Evolutionary conservation across 305 asterid species (phyloP), one percentile per base, ranked within the genome.

Genomic region (Striga hermonthica): DNA sequence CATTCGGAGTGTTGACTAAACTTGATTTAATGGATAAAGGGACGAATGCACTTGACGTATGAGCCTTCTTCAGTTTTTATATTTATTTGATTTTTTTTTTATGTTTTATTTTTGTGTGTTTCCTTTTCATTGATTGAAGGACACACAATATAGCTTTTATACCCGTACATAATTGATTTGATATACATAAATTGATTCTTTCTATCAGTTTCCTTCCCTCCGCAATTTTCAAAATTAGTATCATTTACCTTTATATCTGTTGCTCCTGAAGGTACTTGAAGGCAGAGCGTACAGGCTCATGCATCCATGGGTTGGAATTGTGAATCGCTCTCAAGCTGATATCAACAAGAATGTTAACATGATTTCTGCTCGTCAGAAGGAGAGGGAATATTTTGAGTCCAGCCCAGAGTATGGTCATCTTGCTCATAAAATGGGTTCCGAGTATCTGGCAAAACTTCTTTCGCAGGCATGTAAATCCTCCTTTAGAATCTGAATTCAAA

Each of bases 291-390:
- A 92, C 82, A 87, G 84, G 80, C 97, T 92, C 76, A 83, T 78
- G 70, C 89, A 92, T 80, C 98, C 98, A 56, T 92, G 98, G 98
- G 98, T 92, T 36, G 98, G 98, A 73, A 82, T 92, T 52, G 96
- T 92, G 67, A 92, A 92, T 72, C 96, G 97, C 64, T 92, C 98
- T 56, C 98, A 92, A 78, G 98, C 96, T 78, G 98, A 91, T 69
- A 91, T 91, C 71, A 89, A 89, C 74, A 91, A 89, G 83, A 90
- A 86, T 59, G 96, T 90, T 50, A 80, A 87, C 89, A 92, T 92
- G 98, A 65, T 73, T 63, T 62, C 68, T 70, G 98, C 98, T 62
- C 89, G 98, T 64, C 87, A 83, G 52, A 89, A 87, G 75, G 98
- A 92, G 78, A 78, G 56, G 68, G 98, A 92, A 79, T 90, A 92